Evolutionary conservation across 805 yeast genomes (phyloP), one percentile per base, ranked within the genome.

Genomic region (Ogataea trehaloabstinens): DNA sequence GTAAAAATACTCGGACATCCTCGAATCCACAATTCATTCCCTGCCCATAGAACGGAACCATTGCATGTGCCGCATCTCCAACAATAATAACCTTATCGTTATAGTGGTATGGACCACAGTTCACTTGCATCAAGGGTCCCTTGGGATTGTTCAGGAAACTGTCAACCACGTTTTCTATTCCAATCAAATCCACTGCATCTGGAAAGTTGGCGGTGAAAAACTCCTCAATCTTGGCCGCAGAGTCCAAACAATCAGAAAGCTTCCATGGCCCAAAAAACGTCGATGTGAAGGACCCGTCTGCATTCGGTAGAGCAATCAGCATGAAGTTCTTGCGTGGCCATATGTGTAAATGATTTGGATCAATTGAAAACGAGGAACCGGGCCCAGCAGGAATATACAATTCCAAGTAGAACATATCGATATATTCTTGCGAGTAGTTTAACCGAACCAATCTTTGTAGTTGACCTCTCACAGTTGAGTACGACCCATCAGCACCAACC

Each of bases 1-100:
- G 70, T 64, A 84, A 65, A 37, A 90, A 64, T 1, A 81, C 77
- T 41, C 80, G 67, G 17, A 90, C 90, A 52, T 91, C 97, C 61
- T 90, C 97, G 59, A 90, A 84, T 1, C 97, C 97, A 57, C 95
- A 86, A 60, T 90, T 90, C 91, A 90, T 84, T 4, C 97, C 97
- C 60, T 90, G 97, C 7, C 97, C 97, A 56, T 89, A 90, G 60
- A 90, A 90, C n/a, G 97, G 97, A 5, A 90, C 97, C 96, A 89
- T 90, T 20, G 93, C 79, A 63, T 90, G 97, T 0, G 97, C 95
- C 1, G 97, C 95, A 60, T 90, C 97, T 5, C 97, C 97, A 20
- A 90, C 64, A 10, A 90, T 64, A 7, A 90, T 65, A 12, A 80
- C 80, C 41, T 75, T 74, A 33, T 80, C 85, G 29, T 69, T 60